Evolutionary conservation across 306 rosid species (phyloP).

Genomic region (Potentilla sterilis): DNA sequence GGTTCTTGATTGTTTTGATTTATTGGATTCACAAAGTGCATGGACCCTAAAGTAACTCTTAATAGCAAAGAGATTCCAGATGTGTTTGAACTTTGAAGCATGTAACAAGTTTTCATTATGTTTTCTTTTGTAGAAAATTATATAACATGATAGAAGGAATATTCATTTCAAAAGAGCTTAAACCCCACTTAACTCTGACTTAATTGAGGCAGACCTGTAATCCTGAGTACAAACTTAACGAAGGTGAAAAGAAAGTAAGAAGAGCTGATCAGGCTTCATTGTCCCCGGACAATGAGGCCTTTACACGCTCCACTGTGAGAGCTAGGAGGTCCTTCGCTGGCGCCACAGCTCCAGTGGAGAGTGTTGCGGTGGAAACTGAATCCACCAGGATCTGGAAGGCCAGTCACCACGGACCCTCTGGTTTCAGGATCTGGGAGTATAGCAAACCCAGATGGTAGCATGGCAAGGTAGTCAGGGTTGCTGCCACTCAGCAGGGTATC

Average conservation of each 20-base stretch:
- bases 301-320: constrained; percentile 87
- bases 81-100: no score
- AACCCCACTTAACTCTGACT: no score
- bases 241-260: constrained; percentile 9
- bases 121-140: no score
- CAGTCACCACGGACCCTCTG: constrained; percentile 74
- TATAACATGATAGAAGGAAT: constrained; percentile 11
- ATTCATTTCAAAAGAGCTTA: constrained; percentile 30
- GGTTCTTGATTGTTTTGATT: no score
- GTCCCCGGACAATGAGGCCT: constrained; percentile 67
- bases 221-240: constrained; percentile 20
- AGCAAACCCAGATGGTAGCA: constrained; percentile 93
- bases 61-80: no score
- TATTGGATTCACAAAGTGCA: no score
- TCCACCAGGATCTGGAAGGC: constrained; percentile 93
- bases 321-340: constrained; percentile 86
- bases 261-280: constrained; percentile 10
- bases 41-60: no score
- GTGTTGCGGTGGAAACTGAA: constrained; percentile 84
- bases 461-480: constrained; percentile 88
- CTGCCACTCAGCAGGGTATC: constrained; percentile 85
- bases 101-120: no score
- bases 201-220: background rate
- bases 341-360: constrained; percentile 88
- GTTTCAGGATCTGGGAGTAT: constrained; percentile 70